Evolutionary conservation across 129 eudicot genomes (phyloP).

Genomic region (Deinandra increscens): DNA sequence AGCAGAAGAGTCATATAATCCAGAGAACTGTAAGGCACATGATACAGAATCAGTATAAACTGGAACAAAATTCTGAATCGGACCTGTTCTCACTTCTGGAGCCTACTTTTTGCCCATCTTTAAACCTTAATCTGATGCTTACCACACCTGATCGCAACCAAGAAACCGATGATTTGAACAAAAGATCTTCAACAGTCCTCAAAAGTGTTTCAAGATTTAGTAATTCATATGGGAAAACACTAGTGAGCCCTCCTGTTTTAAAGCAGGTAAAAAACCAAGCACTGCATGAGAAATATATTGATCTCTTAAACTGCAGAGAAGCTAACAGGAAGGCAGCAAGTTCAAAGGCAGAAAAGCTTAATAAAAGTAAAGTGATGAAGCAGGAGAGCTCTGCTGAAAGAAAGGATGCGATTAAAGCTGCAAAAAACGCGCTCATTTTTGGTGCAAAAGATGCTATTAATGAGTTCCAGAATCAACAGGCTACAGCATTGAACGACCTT

Average conservation of each 20-base stretch:
- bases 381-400: slow-evolving; percentile 28
- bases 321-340: slow-evolving; percentile 65
- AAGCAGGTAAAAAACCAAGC: slow-evolving; percentile 83
- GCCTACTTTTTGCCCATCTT: slow-evolving; percentile 29
- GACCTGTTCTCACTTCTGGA: slow-evolving; percentile 76
- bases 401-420: slow-evolving; percentile 51
- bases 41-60: slow-evolving; percentile 53
- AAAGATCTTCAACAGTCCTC: slow-evolving; percentile 48
- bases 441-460: slow-evolving; percentile 69
- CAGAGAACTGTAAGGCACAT: slow-evolving; percentile 63
- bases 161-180: slow-evolving; percentile 28
- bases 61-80: slow-evolving; percentile 41
- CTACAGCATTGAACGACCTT: slow-evolving; percentile 23
- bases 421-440: slow-evolving; percentile 64
- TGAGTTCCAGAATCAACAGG: slow-evolving; percentile 52
- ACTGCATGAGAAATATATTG: slow-evolving; percentile 86
- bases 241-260: slow-evolving; percentile 78
- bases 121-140: slow-evolving; percentile 17
- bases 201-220: slow-evolving; percentile 48
- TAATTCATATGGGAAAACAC: slow-evolving; percentile 28
- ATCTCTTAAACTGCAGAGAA: slow-evolving; percentile 69
- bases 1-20: slow-evolving; percentile 43
- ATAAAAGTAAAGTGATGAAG: slow-evolving; percentile 14
- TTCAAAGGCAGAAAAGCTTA: slow-evolving; percentile 38
- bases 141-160: slow-evolving; percentile 47